Base-by-base conservation (phyloP, 306 rosid species). In the Cicer bijugum region DNA sequence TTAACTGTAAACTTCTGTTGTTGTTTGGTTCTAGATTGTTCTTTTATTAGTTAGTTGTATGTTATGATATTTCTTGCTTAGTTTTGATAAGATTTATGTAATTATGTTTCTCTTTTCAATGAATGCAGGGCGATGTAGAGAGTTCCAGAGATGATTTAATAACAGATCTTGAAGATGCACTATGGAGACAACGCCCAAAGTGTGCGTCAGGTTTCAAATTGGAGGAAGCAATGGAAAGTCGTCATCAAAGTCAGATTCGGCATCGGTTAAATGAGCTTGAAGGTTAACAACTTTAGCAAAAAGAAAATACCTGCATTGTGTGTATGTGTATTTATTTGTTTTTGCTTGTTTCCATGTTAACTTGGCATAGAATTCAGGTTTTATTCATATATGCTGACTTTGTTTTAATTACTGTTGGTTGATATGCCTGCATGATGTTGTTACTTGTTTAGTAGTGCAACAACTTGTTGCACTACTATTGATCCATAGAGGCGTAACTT, bases 201-300 rank as follows among this genome's bases (percentile, higher is more conserved):
- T 81, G 75, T 65, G 48, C 58, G 63, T 83, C 96, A 1, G 88
- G 97, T 71, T 87, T 58, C 70, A 80, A 79, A 70, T 80, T 95
- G 74, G 82, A 77, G 73, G 74, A 75, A 67, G 80, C 86, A 8
- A 77, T 75, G 77, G 87, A 87, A 71, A 88, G 52, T 7, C 97
- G 97, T 37, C 78, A 81, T 67, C 82, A 76, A 75, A 86, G 85
- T 79, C 89, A 37, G 78, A 80, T 95, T 78, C 88, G 66, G 75
- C 93, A 77, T 72, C 88, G 99, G 51, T 67, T 95, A 74, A 78
- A 82, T 56, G 93, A 90, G 75, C 96, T 95, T 66, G 91, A 92
- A 90, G 97, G 99, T 95, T 15, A 64, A 48, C 45, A 16, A 53
- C 60, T 77, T 79, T 56, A 37, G 65, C 71, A 23, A 45, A 45